A percentile compares a stretch with the other conserved stretches of the same genome.
Conservation (phyloP, 768 basidiomycete species). For the Podaxis carcinomalis region DNA sequence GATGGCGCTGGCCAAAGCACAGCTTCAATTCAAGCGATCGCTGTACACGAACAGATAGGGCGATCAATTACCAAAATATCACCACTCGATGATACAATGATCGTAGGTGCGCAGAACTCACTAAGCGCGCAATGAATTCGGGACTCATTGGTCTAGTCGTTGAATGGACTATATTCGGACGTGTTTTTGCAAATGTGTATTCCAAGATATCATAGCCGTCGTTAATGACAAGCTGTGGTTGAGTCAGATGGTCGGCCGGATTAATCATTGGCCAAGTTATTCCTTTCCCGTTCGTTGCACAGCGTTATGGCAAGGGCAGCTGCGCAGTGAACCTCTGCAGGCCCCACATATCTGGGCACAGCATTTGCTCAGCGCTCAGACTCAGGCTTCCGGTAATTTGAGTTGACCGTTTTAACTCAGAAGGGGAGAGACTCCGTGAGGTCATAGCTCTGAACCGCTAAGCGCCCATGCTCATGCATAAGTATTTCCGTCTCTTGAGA, state of each 20-base stretch:
- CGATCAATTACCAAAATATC: too few relatives aligned
- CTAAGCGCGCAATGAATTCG: neutral
- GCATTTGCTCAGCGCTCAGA: neutral
- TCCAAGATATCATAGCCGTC: neutral
- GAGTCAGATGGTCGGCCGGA: neutral
- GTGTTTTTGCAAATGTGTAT: neutral
- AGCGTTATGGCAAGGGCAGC: neutral
- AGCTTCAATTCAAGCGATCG: too few relatives aligned
- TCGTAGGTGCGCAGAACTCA: neutral
- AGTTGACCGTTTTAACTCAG: neutral
- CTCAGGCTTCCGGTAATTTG: neutral
- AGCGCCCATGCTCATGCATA: neutral
- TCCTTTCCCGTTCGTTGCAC: too few relatives aligned
- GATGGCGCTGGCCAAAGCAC: too few relatives aligned
- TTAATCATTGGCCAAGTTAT: neutral
- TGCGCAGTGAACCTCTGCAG: neutral
- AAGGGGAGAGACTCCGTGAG: neutral
- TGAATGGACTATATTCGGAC: neutral
- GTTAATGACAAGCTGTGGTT: neutral
- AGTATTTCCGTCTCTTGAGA: neutral
- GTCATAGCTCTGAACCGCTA: neutral
- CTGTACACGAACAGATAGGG: too few relatives aligned
- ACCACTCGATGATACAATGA: too few relatives aligned
- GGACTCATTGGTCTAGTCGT: neutral
- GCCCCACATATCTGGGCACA: neutral